phyloP scores from a whole-genome alignment of 345 rosid genomes.

The Gossypium stocksii region DNA sequence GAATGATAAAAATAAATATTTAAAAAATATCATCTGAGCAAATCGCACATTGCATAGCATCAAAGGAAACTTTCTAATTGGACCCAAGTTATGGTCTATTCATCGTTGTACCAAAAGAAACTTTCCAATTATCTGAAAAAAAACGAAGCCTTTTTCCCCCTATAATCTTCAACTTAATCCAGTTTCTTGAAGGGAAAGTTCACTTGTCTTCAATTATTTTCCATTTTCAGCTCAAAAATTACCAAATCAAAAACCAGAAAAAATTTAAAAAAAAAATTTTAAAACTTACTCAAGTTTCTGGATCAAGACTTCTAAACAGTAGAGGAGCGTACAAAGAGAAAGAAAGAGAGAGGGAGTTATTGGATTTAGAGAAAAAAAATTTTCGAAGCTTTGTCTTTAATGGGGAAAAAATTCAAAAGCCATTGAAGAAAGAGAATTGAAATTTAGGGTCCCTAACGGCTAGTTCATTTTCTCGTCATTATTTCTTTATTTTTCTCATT shows the following conservation, averaged over 20 bases:
- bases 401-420: constrained; percentile 7
- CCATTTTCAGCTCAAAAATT: background rate
- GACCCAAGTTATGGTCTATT: too few species aligned
- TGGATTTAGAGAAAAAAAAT: constrained; percentile 14
- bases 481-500: background rate
- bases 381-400: constrained; percentile 16
- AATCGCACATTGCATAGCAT: background rate
- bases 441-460: constrained; percentile 27
- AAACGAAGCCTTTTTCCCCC: background rate
- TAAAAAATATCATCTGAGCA: background rate
- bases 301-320: background rate
- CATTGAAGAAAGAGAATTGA: constrained; percentile 21
- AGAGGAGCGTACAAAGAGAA: background rate
- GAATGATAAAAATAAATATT: background rate
- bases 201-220: constrained; percentile 5
- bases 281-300: constrained; percentile 9
- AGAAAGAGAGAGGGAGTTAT: background rate
- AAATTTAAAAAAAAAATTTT: background rate
- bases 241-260: background rate
- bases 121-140: background rate
- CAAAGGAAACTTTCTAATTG: background rate
- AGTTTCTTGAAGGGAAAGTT: constrained; percentile 11
- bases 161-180: background rate
- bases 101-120: too few species aligned
- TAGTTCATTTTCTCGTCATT: constrained; percentile 23